phyloP scores from a whole-genome alignment of 2,329 filamentous ascomycete genomes.

The Colletotrichum lindemuthianum region DNA sequence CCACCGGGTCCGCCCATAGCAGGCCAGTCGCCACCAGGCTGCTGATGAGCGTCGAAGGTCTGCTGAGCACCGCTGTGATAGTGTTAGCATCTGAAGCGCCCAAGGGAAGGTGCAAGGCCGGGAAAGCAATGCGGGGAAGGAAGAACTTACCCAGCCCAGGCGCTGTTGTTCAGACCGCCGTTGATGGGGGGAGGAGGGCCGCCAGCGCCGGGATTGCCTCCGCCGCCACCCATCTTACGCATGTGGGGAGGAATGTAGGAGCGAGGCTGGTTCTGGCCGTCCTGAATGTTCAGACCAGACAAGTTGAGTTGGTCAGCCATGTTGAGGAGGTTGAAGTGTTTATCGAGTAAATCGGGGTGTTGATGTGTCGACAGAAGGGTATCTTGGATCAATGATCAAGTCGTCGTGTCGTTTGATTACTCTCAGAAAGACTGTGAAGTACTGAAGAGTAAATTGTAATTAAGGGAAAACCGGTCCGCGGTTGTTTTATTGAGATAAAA shows the following conservation, averaged over 20 bases:
- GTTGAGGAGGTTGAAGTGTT: conserved; percentile 46
- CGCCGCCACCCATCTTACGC: conserved; percentile 62
- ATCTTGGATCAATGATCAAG: conserved; percentile 25
- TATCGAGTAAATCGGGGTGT: conserved; percentile 22
- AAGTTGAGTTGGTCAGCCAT: conserved; percentile 91
- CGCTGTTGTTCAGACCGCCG: conserved; percentile 60
- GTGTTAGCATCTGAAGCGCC: conserved; percentile 37
- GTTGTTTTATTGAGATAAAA: conserved; percentile 30
- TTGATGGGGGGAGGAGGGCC: conserved; percentile 54
- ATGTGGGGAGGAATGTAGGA: conserved; percentile 90
- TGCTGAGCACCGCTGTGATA: conserved; percentile 38
- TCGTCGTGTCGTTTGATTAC: conserved; percentile 36
- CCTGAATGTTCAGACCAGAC: conserved; percentile 73
- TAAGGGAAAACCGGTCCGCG: conserved; percentile 38
- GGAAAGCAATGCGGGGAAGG: conserved; percentile 10
- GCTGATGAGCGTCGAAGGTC: conserved; percentile 45
- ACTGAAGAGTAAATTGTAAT: conserved; percentile 28
- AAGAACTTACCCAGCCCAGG: conserved; percentile 62
- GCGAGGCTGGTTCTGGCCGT: conserved; percentile 59
- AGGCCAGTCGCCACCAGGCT: conserved; percentile 38
- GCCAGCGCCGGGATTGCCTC: conserved; percentile 18
- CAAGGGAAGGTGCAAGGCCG: too few relatives aligned
- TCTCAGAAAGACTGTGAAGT: conserved; percentile 43
- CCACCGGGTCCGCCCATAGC: conserved; percentile 38
- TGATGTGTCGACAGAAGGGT: conserved; percentile 21